Evolutionary conservation across 2,329 filamentous ascomycete genomes (phyloP).

Genomic region (Nectriaceae sp.): DNA sequence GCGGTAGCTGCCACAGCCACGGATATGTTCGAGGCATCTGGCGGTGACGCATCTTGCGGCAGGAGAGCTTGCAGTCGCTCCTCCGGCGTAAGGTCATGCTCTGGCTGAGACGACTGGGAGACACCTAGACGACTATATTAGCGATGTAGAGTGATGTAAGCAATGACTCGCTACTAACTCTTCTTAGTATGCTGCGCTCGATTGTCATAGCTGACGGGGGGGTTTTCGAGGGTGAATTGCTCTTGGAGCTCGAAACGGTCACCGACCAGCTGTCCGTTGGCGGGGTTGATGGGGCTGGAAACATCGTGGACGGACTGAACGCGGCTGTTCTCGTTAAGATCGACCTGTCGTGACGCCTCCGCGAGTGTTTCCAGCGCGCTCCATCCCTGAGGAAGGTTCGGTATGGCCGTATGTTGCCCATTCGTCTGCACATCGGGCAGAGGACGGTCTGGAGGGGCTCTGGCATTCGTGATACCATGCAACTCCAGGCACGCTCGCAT

Average conservation of each 20-base stretch:
- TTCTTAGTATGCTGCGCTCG: constrained; percentile 26
- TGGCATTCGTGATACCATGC: constrained; percentile 65
- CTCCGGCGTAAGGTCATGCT: constrained; percentile 44
- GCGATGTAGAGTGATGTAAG: too few relatives aligned
- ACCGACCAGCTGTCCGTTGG: constrained; percentile 23
- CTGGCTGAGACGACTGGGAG: constrained; percentile 27
- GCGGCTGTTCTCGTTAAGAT: constrained; percentile 62
- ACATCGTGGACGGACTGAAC: constrained; percentile 42
- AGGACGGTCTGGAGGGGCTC: constrained; percentile 34
- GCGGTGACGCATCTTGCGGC: constrained; percentile 37
- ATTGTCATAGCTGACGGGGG: constrained; percentile 51
- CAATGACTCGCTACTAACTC: constrained; percentile 28
- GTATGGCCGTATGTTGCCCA: constrained; percentile 30
- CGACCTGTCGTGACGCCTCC: constrained; percentile 82
- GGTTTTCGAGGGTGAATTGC: constrained; percentile 60
- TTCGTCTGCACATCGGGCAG: constrained; percentile 29
- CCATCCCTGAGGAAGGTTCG: constrained; percentile 60
- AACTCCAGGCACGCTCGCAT: constrained; percentile 74
- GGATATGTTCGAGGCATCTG: constrained; percentile 52
- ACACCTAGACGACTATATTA: constrained; percentile 9
- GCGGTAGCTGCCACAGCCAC: constrained; percentile 60
- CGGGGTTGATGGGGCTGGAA: constrained; percentile 30
- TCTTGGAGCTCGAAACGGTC: constrained; percentile 58
- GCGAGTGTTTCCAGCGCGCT: constrained; percentile 84
- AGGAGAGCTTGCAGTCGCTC: constrained; percentile 52